Base-by-base conservation (phyloP, 129 eudicot genomes). In the Solidago caesia region DNA sequence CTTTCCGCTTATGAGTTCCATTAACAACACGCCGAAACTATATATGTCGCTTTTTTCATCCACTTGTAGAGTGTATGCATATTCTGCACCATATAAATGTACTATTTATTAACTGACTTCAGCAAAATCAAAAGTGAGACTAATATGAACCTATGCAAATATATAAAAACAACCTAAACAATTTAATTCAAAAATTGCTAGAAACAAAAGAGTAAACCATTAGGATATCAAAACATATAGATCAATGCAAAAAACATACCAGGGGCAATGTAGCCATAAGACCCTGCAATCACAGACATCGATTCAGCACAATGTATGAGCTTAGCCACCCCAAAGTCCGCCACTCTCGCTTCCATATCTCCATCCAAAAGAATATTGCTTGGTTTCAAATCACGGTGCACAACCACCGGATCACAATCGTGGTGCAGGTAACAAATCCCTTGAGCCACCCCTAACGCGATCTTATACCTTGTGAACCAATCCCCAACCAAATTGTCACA, bases 21-120 rank as follows among this genome's bases (percentile, higher is more conserved):
- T 80, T 65, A 95, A 58, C 29, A 95, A 85, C 11, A 95, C 99
- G 27, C 99, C 99, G 5, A 63, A 95, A 60, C 99, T 91, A 80
- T 95, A 95, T 64, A 95, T 95, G 73, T 95, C 99, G n/a, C 99
- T 91, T 82, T 95, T 95, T 79, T 91, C 99, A 52, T 95, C 99
- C 1, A 95, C 99, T 89, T 95, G 99, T 55, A 95, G 70, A 42
- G 99, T 95, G 80, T 95, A 87, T 0, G 96, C 94, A 83, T 95
- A 95, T 84, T 95, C 99, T 95, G 90, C 74, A 79, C 8, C 65
- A 57, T 10, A 65, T 11, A 78, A 16, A 48, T 14, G 64, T 4
- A 67, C 46, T 62, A 12, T 69, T 27, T 26, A 57, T 51, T 6
- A 49, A 49, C n/a, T 48, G 13, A 49, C 14, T 51, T 51, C 1